Evolutionary conservation across 805 yeast species (phyloP).

Genomic region (Crinitomyces ghanaensis): DNA sequence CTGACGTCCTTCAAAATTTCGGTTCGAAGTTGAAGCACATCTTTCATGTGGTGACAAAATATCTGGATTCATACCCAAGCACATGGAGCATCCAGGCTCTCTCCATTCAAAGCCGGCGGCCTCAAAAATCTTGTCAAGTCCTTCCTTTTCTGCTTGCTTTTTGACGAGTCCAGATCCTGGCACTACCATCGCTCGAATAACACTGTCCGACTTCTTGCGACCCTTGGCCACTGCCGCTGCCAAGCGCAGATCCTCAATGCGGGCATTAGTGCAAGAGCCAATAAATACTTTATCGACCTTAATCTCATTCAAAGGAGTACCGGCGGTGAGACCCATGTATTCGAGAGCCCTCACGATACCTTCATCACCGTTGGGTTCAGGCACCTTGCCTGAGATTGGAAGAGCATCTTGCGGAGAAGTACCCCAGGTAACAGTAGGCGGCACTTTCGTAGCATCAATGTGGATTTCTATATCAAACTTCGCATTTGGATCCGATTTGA

Average conservation of each 20-base stretch:
- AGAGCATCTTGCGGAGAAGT: conserved; percentile 98
- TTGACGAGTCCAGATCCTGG: conserved; percentile 97
- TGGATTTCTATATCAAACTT: conserved; percentile 72
- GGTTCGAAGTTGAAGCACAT: conserved; percentile 97
- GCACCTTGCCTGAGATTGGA: conserved; percentile 83
- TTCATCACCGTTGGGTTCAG: conserved; percentile 66
- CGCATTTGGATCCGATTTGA: conserved; percentile 84
- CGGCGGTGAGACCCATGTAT: conserved; percentile 85
- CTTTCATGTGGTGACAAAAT: conserved; percentile 89
- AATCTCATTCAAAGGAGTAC: conserved; percentile 66
- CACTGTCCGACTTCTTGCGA: conserved; percentile 68
- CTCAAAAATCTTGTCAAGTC: conserved; percentile 78
- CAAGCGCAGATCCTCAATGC: conserved; percentile 92
- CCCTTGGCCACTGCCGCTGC: conserved; percentile 94
- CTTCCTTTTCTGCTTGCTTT: conserved; percentile 88
- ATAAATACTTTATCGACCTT: conserved; percentile 87
- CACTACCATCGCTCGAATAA: conserved; percentile 65
- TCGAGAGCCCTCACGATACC: conserved; percentile 86
- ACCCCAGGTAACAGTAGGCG: conserved; percentile 99
- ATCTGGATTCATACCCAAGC: conserved; percentile 99
- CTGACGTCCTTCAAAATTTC: conserved; percentile 98
- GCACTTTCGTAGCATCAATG: conserved; percentile 72
- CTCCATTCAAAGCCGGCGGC: conserved; percentile 98
- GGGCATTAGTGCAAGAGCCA: conserved; percentile 96
- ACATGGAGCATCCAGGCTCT: conserved; percentile 99